Conservation (phyloP, 192 early-diverging fungal species). For the Coemansia sp. region DNA sequence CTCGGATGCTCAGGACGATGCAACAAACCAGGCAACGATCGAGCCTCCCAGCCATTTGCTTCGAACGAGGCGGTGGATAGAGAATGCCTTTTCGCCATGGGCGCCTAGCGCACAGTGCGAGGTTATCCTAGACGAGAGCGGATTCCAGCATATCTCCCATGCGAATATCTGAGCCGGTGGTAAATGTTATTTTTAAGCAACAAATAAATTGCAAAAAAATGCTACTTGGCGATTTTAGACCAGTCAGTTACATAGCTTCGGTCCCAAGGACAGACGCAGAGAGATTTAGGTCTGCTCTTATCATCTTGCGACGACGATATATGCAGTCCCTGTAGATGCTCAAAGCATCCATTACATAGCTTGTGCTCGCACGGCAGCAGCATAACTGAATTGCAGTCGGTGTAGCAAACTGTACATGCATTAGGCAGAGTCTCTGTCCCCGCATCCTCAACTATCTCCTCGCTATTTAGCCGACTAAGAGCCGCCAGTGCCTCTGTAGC, state of each 20-base stretch:
- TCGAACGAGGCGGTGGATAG: constrained; percentile 43
- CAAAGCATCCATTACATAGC: constrained; percentile 37
- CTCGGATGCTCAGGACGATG: not conserved
- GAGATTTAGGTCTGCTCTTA: not conserved
- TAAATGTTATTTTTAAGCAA: too few species aligned
- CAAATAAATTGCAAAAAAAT: not conserved
- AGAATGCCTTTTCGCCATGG: constrained; percentile 47
- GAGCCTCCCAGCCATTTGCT: constrained; percentile 18
- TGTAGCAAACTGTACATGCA: constrained; percentile 47
- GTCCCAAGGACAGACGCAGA: constrained; percentile 48
- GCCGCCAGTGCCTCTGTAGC: constrained; percentile 14
- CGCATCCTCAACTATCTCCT: constrained; percentile 14
- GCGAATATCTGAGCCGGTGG: not conserved
- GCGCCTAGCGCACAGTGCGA: constrained; percentile 39
- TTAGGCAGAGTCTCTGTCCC: constrained; percentile 31
- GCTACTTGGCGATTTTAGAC: constrained; percentile 2
- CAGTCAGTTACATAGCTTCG: constrained; percentile 17
- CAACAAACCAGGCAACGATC: not conserved
- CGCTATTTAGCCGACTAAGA: not conserved
- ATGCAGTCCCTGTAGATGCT: constrained; percentile 23
- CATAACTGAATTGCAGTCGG: constrained; percentile 27
- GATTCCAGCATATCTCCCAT: constrained; percentile 21
- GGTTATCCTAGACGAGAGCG: constrained; percentile 30
- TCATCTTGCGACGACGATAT: constrained; percentile 23
- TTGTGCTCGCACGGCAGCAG: constrained; percentile 43